Percentiles rank a stretch among this genome's conserved stretches.
Evolutionary conservation across 768 basidiomycete genomes (phyloP).

Genomic region (Crassisporium funariophilum): DNA sequence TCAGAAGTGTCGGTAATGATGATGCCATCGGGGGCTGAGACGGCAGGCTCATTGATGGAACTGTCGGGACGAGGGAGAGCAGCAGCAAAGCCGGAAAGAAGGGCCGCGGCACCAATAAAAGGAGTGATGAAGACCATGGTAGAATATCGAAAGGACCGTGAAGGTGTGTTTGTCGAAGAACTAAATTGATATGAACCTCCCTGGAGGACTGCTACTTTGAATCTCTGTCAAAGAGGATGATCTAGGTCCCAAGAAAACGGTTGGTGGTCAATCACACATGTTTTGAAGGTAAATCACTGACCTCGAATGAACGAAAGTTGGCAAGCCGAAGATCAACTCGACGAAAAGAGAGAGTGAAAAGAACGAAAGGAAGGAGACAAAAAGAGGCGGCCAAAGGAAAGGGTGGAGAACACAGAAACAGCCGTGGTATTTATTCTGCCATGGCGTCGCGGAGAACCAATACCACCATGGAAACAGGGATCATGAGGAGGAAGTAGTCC

Average conservation of each 20-base stretch:
- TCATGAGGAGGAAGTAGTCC: slow-evolving; percentile 16
- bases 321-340: slow-evolving; percentile 70
- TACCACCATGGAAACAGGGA: slow-evolving; percentile 39
- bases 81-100: slow-evolving; percentile 52
- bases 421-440: slow-evolving; percentile 26
- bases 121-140: slow-evolving; percentile 66
- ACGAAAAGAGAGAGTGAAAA: slow-evolving; percentile 48
- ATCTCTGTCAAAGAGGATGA: slow-evolving; percentile 76
- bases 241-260: slow-evolving; percentile 37
- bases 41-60: slow-evolving; percentile 38
- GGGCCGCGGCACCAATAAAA: slow-evolving; percentile 53
- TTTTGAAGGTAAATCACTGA: slow-evolving; percentile 25
- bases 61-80: slow-evolving; percentile 51
- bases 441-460: slow-evolving; percentile 15
- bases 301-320: slow-evolving; percentile 58
- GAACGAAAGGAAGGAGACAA: slow-evolving; percentile 37
- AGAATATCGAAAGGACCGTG: slow-evolving; percentile 45
- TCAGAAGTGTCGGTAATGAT: slow-evolving; percentile 42
- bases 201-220: slow-evolving; percentile 57
- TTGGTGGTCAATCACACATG: slow-evolving; percentile 6
- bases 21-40: slow-evolving; percentile 51
- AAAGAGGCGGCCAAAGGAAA: slow-evolving; percentile 37
- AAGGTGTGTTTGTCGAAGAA: slow-evolving; percentile 41
- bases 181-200: slow-evolving; percentile 55
- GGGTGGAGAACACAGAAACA: slow-evolving; percentile 21